These are phyloP conservation scores for Trypanosoma platydactyli DNA, from an alignment of 208 protist species.

Conservation along the genomic window DNA sequence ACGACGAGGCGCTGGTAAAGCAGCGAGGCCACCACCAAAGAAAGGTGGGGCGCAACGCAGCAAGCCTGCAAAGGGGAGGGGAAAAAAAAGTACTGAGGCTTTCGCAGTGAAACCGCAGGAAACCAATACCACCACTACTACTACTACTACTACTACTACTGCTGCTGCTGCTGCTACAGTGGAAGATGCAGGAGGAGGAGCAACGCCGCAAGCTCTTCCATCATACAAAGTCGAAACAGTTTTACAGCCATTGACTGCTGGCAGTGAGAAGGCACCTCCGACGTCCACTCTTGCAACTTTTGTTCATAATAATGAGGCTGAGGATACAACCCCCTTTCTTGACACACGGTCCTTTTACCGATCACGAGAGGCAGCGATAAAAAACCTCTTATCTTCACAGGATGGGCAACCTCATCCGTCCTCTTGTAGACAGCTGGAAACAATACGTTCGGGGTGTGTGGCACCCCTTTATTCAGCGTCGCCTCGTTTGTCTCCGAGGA, in stretches of 20 bases:
- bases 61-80: constrained; percentile 1
- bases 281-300: not conserved
- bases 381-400: not conserved
- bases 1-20: not conserved
- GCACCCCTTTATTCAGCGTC: not conserved
- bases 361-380: not conserved
- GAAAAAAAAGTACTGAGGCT: not conserved
- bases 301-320: not conserved
- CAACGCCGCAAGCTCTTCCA: not conserved
- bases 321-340: constrained; percentile 1
- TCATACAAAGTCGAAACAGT: not conserved
- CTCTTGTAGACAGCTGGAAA: not conserved
- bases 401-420: not conserved
- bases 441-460: not conserved
- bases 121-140: not conserved
- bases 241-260: not conserved
- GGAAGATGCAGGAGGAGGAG: not conserved
- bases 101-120: not conserved
- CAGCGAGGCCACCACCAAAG: constrained; percentile 1
- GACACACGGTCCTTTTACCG: constrained; percentile 8
- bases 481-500: constrained; percentile 7
- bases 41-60: not conserved
- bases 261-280: not conserved
- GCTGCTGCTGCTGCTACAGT: not conserved
- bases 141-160: not conserved